Conservation (phyloP, 805 yeast species). For the Cyberlindnera nakhonratchasimensis region DNA sequence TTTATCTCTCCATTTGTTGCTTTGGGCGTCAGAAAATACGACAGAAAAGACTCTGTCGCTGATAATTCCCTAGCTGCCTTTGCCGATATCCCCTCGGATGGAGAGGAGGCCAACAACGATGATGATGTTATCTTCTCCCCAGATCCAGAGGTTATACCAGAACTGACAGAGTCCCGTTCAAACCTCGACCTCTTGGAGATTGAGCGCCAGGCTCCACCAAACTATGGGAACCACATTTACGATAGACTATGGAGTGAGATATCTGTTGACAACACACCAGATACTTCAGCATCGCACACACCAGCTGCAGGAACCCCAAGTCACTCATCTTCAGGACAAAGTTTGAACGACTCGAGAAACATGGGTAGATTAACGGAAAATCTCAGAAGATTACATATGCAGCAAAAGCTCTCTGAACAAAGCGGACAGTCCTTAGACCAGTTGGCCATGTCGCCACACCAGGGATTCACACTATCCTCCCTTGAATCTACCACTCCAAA, state of each 20-base stretch:
- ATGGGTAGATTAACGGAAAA: constrained; percentile 44
- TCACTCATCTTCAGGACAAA: constrained; percentile 18
- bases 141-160: constrained; percentile 30
- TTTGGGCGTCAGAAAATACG: constrained; percentile 45
- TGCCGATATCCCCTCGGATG: constrained; percentile 29
- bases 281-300: constrained; percentile 30
- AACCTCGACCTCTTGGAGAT: constrained; percentile 31
- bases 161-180: constrained; percentile 6
- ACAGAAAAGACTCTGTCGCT: constrained; percentile 23
- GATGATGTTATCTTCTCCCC: constrained; percentile 40
- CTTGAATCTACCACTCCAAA: constrained; percentile 10
- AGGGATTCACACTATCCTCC: neutral
- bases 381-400: constrained; percentile 47
- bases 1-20: constrained; percentile 83
- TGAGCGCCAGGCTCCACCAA: constrained; percentile 74
- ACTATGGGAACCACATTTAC: constrained; percentile 75
- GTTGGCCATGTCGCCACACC: constrained; percentile 12
- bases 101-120: constrained; percentile 27
- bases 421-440: constrained; percentile 29
- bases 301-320: constrained; percentile 29
- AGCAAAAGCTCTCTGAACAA: constrained; percentile 42
- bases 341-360: constrained; percentile 27
- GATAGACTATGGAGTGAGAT: constrained; percentile 76
- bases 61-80: constrained; percentile 22
- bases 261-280: constrained; percentile 31